Evolutionary conservation across 2,329 filamentous ascomycete species (phyloP).

Genomic region (Phoma sp.): DNA sequence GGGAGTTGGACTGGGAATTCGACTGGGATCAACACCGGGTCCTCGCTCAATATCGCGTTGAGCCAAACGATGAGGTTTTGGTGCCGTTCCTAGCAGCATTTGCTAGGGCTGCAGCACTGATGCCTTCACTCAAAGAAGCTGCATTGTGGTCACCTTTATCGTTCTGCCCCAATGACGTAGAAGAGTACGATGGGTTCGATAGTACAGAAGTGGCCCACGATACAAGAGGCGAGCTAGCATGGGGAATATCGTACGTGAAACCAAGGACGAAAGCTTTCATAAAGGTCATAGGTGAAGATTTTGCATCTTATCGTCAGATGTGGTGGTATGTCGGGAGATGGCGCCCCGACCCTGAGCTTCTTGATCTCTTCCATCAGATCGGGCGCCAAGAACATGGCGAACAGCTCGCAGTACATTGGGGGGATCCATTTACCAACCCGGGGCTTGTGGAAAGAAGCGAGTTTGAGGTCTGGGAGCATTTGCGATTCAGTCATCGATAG

Average conservation of each 20-base stretch:
- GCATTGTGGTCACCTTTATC: conserved; percentile 19
- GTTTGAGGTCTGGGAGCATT: conserved; percentile 5
- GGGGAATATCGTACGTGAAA: conserved; percentile 9
- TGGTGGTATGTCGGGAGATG: conserved; percentile 19
- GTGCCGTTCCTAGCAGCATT: conserved; percentile 24
- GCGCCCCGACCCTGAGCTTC: conserved; percentile 19
- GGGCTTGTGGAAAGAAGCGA: not conserved
- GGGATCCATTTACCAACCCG: not conserved
- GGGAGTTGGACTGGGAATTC: not conserved
- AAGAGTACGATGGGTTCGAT: not conserved
- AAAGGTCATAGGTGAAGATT: not conserved
- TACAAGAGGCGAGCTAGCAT: conserved; percentile 11
- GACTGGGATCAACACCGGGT: not conserved
- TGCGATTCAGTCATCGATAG: conserved; percentile 2
- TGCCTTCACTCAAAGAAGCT: conserved; percentile 20
- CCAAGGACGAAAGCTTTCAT: conserved; percentile 4
- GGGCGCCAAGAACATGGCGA: conserved; percentile 6
- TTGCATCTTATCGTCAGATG: conserved; percentile 4
- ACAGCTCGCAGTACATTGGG: conserved; percentile 1
- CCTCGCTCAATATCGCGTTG: conserved; percentile 12
- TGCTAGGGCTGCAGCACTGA: conserved; percentile 25
- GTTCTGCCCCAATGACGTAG: conserved; percentile 4
- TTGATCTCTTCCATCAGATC: conserved; percentile 15
- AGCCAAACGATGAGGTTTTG: conserved; percentile 18
- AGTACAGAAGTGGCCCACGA: conserved; percentile 2